Conservation (phyloP, 495 filamentous ascomycete genomes). For the Penicillium coprophilum region DNA sequence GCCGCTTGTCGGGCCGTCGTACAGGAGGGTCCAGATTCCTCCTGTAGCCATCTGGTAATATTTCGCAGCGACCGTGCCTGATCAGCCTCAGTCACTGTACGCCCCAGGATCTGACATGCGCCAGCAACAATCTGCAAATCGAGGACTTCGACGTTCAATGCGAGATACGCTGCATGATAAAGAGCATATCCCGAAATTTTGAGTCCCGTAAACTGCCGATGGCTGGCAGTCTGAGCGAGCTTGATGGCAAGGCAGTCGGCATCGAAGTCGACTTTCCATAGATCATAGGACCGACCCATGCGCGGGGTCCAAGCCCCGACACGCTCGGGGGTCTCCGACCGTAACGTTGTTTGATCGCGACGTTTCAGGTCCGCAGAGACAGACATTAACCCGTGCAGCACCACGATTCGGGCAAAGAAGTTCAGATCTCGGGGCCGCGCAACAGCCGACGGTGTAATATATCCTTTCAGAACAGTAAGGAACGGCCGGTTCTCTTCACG, state of each 20-base stretch:
- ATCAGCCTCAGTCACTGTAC: constrained; percentile 44
- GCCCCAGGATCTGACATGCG: constrained; percentile 51
- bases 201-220: constrained; percentile 40
- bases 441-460: constrained; percentile 40
- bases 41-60: constrained; percentile 42
- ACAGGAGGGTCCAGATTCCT: constrained; percentile 26
- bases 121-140: constrained; percentile 58
- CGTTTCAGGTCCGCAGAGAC: constrained; percentile 56
- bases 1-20: constrained; percentile 49
- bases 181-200: constrained; percentile 45
- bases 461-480: constrained; percentile 51
- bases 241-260: constrained; percentile 43
- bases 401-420: constrained; percentile 44
- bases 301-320: constrained; percentile 50
- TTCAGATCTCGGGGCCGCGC: constrained; percentile 44
- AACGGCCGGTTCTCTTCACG: constrained; percentile 37
- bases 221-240: constrained; percentile 27
- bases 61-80: constrained; percentile 44
- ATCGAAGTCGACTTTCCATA: constrained; percentile 56
- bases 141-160: constrained; percentile 52
- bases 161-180: constrained; percentile 52
- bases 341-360: constrained; percentile 52
- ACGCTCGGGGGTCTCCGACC: constrained; percentile 38
- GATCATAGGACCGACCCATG: constrained; percentile 49
- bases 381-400: constrained; percentile 57